Conservation (phyloP, 2,329 filamentous ascomycete species). For the Diaporthe sp. region DNA sequence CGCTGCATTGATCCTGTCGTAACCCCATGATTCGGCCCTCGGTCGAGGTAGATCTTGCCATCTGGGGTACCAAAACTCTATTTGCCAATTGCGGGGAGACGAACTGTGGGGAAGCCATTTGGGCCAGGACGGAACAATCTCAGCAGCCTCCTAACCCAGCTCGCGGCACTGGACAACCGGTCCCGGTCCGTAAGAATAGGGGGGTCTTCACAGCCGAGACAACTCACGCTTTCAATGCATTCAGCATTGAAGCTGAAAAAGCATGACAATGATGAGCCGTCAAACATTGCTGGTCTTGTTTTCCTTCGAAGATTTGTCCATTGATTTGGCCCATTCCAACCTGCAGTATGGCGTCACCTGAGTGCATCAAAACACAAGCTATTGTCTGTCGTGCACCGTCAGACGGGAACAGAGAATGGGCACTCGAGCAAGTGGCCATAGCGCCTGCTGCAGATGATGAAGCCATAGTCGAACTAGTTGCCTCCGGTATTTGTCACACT, state of each 20-base stretch:
- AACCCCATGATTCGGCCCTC: neutral
- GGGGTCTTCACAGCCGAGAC: too few species aligned
- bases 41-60: neutral
- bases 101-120: neutral
- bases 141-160: neutral
- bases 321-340: neutral
- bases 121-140: neutral
- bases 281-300: neutral
- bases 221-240: too few species aligned
- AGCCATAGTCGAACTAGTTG: neutral
- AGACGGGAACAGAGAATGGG: neutral
- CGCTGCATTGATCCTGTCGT: neutral
- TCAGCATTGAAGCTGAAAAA: too few species aligned
- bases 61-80: neutral
- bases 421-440: neutral
- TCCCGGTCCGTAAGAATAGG: neutral
- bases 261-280: too few species aligned
- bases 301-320: neutral
- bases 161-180: neutral
- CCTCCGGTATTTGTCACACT: constrained; percentile 5
- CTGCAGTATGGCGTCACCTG: neutral
- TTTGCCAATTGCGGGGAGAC: neutral
- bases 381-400: neutral
- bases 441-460: neutral
- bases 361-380: neutral